phyloP scores from a whole-genome alignment of 345 rosid species.

The Gossypium herbaceum region DNA sequence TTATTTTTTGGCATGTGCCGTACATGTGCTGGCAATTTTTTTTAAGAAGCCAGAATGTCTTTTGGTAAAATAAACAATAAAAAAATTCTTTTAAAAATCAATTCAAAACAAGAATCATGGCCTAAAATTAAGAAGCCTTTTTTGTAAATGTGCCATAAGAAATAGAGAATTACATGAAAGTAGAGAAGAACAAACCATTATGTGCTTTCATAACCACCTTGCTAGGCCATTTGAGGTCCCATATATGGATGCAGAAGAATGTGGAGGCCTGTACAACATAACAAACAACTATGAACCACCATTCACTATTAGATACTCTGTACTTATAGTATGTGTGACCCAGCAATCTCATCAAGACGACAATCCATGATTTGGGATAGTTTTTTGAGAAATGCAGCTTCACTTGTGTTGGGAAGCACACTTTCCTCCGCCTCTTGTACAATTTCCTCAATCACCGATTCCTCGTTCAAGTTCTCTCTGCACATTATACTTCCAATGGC shows the following conservation, averaged over 20 bases:
- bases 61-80: not conserved
- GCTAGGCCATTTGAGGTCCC: not conserved
- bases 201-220: not conserved
- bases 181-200: not conserved
- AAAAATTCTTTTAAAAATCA: not conserved
- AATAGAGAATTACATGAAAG: not conserved
- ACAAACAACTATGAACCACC: not conserved
- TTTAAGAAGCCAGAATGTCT: too few relatives aligned
- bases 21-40: too few relatives aligned
- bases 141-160: not conserved
- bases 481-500: constrained; percentile 78
- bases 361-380: constrained; percentile 46
- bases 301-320: not conserved
- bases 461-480: constrained; percentile 53
- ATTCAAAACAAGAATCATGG: not conserved
- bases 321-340: not conserved
- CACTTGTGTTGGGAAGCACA: constrained; percentile 43
- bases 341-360: constrained; percentile 28
- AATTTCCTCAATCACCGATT: constrained; percentile 55
- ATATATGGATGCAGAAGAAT: not conserved
- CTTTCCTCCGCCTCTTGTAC: constrained; percentile 42
- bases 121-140: constrained; percentile 3
- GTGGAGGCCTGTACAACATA: not conserved
- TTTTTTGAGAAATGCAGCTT: constrained; percentile 42
- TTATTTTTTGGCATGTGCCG: too few relatives aligned